Conservation (phyloP, 2,329 filamentous ascomycete species). For the Fusarium proliferatum region DNA sequence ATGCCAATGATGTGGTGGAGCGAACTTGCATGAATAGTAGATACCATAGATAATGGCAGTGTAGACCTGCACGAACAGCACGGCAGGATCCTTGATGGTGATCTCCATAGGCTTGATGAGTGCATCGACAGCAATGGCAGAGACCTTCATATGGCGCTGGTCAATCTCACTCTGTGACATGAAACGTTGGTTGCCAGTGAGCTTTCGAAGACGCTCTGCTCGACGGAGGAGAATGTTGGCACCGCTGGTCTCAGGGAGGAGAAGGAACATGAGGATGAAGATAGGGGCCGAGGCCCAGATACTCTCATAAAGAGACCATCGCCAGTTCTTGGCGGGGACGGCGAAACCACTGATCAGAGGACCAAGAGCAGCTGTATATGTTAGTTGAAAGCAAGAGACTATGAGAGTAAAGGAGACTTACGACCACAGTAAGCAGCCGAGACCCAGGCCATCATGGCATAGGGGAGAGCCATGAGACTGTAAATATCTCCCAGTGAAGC, state of each 20-base stretch:
- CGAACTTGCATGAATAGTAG: constrained; percentile 63
- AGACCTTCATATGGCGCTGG: constrained; percentile 63
- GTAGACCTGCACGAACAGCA: constrained; percentile 72
- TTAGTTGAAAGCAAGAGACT: background rate
- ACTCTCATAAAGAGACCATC: constrained; percentile 74
- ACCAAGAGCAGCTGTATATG: constrained; percentile 62
- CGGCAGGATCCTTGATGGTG: constrained; percentile 69
- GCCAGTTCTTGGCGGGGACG: constrained; percentile 67
- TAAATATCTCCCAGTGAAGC: constrained; percentile 66
- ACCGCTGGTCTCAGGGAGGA: constrained; percentile 72
- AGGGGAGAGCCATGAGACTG: constrained; percentile 65
- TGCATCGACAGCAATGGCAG: constrained; percentile 62
- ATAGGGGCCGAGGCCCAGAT: constrained; percentile 70
- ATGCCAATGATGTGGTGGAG: too few relatives aligned
- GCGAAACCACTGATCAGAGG: constrained; percentile 71
- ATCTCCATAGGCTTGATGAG: constrained; percentile 71
- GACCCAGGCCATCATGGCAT: constrained; percentile 70
- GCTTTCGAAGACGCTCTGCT: constrained; percentile 68
- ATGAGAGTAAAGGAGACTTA: constrained; percentile 35
- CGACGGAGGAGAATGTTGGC: constrained; percentile 71
- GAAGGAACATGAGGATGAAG: constrained; percentile 69
- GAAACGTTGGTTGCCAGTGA: constrained; percentile 67
- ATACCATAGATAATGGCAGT: constrained; percentile 71
- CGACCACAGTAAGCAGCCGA: constrained; percentile 61
- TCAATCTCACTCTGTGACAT: constrained; percentile 73